phyloP scores from a whole-genome alignment of 75 land plant genomes.

The Cupressus sempervirens region DNA sequence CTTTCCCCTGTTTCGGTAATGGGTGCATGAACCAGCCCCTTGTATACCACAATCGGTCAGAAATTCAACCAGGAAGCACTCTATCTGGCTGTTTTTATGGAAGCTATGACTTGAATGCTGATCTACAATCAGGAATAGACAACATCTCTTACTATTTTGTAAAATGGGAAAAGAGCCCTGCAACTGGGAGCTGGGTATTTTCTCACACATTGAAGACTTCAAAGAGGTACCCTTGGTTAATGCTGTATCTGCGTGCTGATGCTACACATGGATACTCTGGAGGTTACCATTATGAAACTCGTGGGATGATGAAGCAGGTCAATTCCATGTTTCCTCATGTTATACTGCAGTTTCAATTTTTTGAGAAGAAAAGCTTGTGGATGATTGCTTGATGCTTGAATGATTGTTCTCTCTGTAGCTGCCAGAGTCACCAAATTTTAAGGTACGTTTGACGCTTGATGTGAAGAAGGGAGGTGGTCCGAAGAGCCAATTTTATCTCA shows the following conservation, averaged over 20 bases:
- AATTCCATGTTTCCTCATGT: constrained; percentile 12
- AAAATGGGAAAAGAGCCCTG: constrained; percentile 45
- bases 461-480: constrained; percentile 62
- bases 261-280: constrained; percentile 61
- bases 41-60: constrained; percentile 41
- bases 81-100: constrained; percentile 76
- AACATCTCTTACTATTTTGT: constrained; percentile 54
- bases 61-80: constrained; percentile 2
- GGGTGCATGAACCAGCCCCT: constrained; percentile 92
- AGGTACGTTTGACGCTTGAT: constrained; percentile 56
- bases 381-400: background rate
- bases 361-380: background rate
- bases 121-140: constrained; percentile 4
- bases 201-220: constrained; percentile 50
- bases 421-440: constrained; percentile 89
- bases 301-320: background rate
- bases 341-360: background rate
- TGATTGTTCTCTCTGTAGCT: constrained; percentile 29
- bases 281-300: constrained; percentile 6
- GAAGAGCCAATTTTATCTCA: constrained; percentile 76
- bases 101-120: constrained; percentile 66
- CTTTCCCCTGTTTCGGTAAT: constrained; percentile 68
- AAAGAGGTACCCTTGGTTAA: constrained; percentile 67
- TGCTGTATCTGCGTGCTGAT: constrained; percentile 92
- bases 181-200: constrained; percentile 68